Evolutionary conservation across 192 early-diverging fungal species (phyloP).

Genomic region (Coemansia sp.): DNA sequence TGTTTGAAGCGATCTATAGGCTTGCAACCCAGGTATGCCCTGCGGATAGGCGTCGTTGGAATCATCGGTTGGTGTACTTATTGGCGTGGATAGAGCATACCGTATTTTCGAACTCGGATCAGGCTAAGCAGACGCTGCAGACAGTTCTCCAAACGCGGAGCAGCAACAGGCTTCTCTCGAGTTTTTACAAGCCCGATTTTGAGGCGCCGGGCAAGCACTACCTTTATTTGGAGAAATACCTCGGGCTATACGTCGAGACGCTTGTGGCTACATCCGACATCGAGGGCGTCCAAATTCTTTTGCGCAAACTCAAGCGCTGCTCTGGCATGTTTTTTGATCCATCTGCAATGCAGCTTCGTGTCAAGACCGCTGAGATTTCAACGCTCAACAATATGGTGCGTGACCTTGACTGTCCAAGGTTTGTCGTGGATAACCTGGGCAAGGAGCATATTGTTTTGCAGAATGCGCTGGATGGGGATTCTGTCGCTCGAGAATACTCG

Average conservation of each 20-base stretch:
- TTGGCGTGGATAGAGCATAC: constrained; percentile 49
- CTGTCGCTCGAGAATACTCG: constrained; percentile 9
- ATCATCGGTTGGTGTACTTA: constrained; percentile 40
- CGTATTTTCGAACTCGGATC: constrained; percentile 20
- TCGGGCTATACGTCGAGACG: constrained; percentile 33
- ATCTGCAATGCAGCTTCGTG: constrained; percentile 6
- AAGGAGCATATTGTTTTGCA: constrained; percentile 40
- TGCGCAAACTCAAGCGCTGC: constrained; percentile 46
- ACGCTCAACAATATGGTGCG: constrained; percentile 30
- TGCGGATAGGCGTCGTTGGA: constrained; percentile 40
- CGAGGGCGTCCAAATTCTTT: constrained; percentile 28
- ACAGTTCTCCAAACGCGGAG: constrained; percentile 44
- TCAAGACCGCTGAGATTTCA: constrained; percentile 13
- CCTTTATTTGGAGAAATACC: constrained; percentile 51
- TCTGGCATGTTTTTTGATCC: constrained; percentile 28
- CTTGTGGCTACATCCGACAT: constrained; percentile 38
- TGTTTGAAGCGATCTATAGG: constrained; percentile 20
- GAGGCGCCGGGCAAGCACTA: constrained; percentile 53
- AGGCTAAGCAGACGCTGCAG: constrained; percentile 39
- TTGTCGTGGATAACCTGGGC: constrained; percentile 24
- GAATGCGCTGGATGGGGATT: not conserved
- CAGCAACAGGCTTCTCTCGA: constrained; percentile 40
- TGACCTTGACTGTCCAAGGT: constrained; percentile 38
- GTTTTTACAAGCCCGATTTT: constrained; percentile 54
- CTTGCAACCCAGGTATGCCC: constrained; percentile 28